A percentile compares a stretch with the other conserved stretches of the same genome.
phyloP scores from a whole-genome alignment of 306 rosid species.

The Fragaria nilgerrensis region DNA sequence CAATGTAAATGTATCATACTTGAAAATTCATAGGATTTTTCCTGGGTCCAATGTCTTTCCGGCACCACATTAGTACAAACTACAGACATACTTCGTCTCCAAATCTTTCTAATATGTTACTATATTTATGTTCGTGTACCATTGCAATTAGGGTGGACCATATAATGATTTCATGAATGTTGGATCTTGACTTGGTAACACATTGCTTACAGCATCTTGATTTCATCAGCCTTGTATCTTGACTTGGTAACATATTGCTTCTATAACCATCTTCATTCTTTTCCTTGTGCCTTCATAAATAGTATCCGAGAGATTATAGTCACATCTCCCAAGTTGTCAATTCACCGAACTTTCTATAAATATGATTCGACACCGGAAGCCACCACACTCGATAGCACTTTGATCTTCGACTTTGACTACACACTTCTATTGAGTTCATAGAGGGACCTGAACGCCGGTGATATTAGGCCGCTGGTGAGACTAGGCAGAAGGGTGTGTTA shows the following conservation, averaged over 20 bases:
- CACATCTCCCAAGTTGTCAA: background rate
- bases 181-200: slow-evolving; percentile 4
- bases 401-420: too few relatives aligned
- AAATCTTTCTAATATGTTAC: background rate
- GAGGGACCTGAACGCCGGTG: background rate
- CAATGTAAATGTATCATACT: slow-evolving; percentile 29
- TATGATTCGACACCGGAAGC: background rate
- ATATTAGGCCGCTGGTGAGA: background rate
- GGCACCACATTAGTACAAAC: background rate
- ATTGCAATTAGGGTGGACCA: background rate
- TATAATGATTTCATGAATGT: background rate
- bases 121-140: background rate
- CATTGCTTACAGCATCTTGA: background rate
- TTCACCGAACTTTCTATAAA: background rate
- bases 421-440: background rate
- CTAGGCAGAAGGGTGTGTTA: background rate
- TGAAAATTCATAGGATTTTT: slow-evolving; percentile 21
- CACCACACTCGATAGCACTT: background rate
- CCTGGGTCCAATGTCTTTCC: background rate
- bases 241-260: background rate
- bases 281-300: background rate
- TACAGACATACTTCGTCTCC: background rate
- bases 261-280: background rate
- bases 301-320: background rate
- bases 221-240: background rate